A percentile compares a stretch with the other conserved stretches of the same genome.
Conservation (phyloP, 2,329 filamentous ascomycete genomes). For the Rutstroemia sp. region DNA sequence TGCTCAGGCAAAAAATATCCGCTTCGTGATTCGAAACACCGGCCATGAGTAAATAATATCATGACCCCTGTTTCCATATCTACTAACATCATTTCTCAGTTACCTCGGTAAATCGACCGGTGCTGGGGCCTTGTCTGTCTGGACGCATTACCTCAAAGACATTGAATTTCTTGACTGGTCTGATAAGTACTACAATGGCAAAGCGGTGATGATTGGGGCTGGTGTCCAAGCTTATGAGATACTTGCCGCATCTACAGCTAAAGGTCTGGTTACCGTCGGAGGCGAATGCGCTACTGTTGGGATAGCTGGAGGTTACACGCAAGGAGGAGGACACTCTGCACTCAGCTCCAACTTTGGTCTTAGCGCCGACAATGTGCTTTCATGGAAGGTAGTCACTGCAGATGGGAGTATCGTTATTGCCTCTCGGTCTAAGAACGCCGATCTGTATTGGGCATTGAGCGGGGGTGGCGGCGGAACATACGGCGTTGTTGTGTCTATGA, state of each 20-base stretch:
- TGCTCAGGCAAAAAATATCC: constrained; percentile 32
- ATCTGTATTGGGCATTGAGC: constrained; percentile 57
- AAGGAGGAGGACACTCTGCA: constrained; percentile 52
- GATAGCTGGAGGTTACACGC: constrained; percentile 50
- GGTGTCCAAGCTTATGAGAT: constrained; percentile 45
- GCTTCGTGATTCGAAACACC: constrained; percentile 45
- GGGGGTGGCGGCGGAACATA: constrained; percentile 55
- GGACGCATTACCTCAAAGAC: constrained; percentile 48
- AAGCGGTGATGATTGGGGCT: constrained; percentile 46
- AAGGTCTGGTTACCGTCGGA: constrained; percentile 40
- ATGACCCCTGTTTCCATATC: not conserved
- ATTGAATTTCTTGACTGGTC: constrained; percentile 35
- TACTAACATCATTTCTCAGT: constrained; percentile 11
- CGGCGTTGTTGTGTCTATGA: constrained; percentile 49
- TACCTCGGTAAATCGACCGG: constrained; percentile 54
- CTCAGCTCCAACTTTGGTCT: constrained; percentile 50
- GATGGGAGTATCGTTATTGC: constrained; percentile 42
- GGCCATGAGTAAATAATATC: constrained; percentile 40
- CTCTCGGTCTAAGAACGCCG: constrained; percentile 39
- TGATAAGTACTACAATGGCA: constrained; percentile 38
- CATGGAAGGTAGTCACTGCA: constrained; percentile 48
- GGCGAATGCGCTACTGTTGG: constrained; percentile 52
- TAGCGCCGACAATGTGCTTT: constrained; percentile 50
- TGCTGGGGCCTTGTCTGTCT: constrained; percentile 48
- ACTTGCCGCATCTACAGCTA: constrained; percentile 33